These are phyloP conservation scores for Citrus inodora DNA, from an alignment of 345 rosid species.

Conservation along the genomic window DNA sequence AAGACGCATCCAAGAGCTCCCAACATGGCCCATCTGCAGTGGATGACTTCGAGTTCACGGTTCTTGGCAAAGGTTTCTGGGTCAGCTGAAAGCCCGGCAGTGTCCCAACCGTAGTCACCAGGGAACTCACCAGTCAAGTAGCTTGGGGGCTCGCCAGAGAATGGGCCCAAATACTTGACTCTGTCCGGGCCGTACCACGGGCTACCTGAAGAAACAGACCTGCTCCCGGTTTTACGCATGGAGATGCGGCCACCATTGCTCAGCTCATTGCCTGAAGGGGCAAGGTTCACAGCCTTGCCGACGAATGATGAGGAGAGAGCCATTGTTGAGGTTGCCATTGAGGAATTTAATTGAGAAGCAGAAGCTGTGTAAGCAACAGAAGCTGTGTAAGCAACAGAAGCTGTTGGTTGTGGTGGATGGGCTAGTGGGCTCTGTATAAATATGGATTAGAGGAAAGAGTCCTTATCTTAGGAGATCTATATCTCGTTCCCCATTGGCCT, in stretches of 20 bases:
- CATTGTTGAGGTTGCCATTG: conserved; percentile 61
- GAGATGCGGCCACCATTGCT: conserved; percentile 54
- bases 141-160: conserved; percentile 60
- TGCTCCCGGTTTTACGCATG: conserved; percentile 47
- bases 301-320: conserved; percentile 66
- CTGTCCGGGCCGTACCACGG: conserved; percentile 80
- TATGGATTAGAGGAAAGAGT: background rate
- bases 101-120: conserved; percentile 75
- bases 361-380: background rate
- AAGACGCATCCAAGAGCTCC: conserved; percentile 78
- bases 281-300: conserved; percentile 53
- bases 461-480: no score
- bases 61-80: conserved; percentile 89
- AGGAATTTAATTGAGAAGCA: background rate
- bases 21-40: conserved; percentile 78
- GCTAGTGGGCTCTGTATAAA: conserved; percentile 9
- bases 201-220: conserved; percentile 44
- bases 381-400: background rate
- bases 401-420: background rate
- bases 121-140: conserved; percentile 85
- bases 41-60: conserved; percentile 88
- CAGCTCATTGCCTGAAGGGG: conserved; percentile 38
- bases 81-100: conserved; percentile 83
- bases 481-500: no score
- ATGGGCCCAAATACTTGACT: conserved; percentile 74